Conservation (phyloP, 225 moss, liverwort and hornwort genomes). For the Sphagnum contortum region DNA sequence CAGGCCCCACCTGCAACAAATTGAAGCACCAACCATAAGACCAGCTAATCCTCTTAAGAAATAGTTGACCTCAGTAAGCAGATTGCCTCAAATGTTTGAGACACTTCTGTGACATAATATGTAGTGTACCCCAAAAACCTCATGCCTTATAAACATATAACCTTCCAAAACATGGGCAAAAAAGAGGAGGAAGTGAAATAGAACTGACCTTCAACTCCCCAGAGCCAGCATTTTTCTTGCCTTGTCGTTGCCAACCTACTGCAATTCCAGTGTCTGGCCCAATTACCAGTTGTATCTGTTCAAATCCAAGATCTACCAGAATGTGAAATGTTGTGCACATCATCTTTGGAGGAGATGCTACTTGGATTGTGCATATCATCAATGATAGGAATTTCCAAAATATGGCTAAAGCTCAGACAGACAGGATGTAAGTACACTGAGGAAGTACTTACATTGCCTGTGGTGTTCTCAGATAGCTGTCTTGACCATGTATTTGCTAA, state of each 20-base stretch:
- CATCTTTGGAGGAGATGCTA: no score
- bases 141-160: no score
- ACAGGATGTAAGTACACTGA: no score
- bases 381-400: neutral
- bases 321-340: neutral
- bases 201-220: constrained; percentile 76
- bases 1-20: constrained; percentile 60
- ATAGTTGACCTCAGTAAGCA: no score
- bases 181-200: neutral
- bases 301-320: constrained; percentile 10
- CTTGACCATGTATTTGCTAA: constrained; percentile 83
- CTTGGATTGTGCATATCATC: no score
- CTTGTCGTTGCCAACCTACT: constrained; percentile 85
- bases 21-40: neutral
- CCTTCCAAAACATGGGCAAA: no score
- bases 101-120: no score
- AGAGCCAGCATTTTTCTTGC: constrained; percentile 80
- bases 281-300: constrained; percentile 71
- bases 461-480: constrained; percentile 76
- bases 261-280: constrained; percentile 81
- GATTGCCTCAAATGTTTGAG: no score
- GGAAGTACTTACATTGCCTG: constrained; percentile 49
- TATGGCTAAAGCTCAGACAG: neutral
- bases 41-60: neutral
- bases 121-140: no score